Conservation (phyloP, 768 basidiomycete genomes). For the Suillus clintonianus region DNA sequence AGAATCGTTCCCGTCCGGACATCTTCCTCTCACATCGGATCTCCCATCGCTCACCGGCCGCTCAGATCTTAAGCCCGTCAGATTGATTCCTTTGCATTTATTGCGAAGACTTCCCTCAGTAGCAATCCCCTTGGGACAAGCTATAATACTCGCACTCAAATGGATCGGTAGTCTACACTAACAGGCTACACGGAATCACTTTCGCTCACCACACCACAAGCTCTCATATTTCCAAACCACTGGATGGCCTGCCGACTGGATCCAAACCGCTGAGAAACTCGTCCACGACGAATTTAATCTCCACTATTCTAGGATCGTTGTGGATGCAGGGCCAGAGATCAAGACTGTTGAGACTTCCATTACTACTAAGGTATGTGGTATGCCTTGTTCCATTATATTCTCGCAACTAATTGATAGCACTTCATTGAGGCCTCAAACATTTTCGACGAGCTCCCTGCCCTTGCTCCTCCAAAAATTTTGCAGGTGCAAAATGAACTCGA, state of each 20-base stretch:
- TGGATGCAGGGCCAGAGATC: not conserved
- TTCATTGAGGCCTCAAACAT: not conserved
- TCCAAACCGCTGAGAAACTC: slow-evolving; percentile 24
- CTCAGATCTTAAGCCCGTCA: no score
- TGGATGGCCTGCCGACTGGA: slow-evolving; percentile 32
- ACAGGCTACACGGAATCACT: no score
- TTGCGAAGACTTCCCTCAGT: no score
- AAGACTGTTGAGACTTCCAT: not conserved
- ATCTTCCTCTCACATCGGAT: no score
- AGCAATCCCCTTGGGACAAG: no score
- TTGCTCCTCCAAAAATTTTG: not conserved
- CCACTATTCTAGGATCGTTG: not conserved
- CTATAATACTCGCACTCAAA: no score
- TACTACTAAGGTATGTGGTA: not conserved
- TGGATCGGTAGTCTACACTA: no score
- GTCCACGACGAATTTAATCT: slow-evolving; percentile 17
- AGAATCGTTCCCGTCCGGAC: no score
- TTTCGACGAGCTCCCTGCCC: not conserved
- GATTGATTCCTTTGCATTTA: no score
- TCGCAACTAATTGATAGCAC: not conserved
- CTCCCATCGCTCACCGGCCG: no score
- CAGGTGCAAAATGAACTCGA: slow-evolving; percentile 19
- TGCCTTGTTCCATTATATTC: not conserved
- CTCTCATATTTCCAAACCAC: slow-evolving; percentile 32
- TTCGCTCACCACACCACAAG: no score